Evolutionary conservation across 257 asterid species (phyloP), one percentile per base, ranked within the genome.

Genomic region (Rauvolfia tetraphylla): DNA sequence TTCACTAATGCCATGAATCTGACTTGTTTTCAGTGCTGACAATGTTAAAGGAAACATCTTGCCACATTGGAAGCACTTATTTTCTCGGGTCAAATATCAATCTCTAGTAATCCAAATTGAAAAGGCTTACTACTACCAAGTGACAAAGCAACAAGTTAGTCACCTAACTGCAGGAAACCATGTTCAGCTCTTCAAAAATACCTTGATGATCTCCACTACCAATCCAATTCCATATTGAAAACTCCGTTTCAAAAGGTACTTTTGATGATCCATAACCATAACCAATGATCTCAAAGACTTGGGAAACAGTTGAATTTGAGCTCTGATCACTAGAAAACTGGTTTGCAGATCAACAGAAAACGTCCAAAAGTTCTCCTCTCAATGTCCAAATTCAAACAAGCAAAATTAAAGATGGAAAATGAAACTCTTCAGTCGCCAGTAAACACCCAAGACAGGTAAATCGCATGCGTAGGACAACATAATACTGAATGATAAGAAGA

Each of bases 361-460:
- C 0, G 7, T 17, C 4, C 70, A 36, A 18, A 4, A 27, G 46
- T 34, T 49, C 56, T 49, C 56, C 22, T 13, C 10, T 53, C 10
- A 53, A 53, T 53, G 20, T 53, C 25, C 7, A 53, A 20, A 53
- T 53, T 18, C 25, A 53, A 22, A 18, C 23, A 53, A 53, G n/a
- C 51, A 67, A 67, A 67, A 51, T 18, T 20, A 36, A 39, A 65
- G 31, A 3, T 23, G 31, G 51, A 22, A 38, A 73, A 57, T 5
- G 5, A 39, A 54, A 59, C 13, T 2, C 13, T 15, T 34, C 14
- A 46, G 34, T 20, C 31, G 29, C 41, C 3, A 13, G 42, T 27
- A 25, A 10, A 77, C 25, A 77, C 10, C 18, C 42, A 76, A 33
- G 66, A 44, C 49, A n/a, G n/a, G n/a, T n/a, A n/a, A n/a, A n/a